Percentiles rank a stretch among this genome's conserved stretches.
Conservation (phyloP, 306 rosid genomes). For the Herpetospermum pedunculosum region DNA sequence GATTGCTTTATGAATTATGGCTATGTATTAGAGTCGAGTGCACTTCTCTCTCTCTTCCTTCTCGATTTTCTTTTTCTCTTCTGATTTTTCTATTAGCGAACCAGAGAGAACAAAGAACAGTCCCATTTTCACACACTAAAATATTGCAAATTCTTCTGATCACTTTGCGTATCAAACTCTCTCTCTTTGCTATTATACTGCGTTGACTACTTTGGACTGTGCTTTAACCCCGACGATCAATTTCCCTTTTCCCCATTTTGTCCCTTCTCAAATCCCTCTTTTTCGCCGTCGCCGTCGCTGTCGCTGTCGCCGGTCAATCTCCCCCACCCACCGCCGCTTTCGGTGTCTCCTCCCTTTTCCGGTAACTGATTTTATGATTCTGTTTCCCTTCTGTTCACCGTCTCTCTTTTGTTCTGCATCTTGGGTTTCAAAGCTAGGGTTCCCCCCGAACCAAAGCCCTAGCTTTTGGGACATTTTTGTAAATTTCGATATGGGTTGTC, state of each 20-base stretch:
- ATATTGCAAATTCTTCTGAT: background rate
- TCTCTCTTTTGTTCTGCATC: background rate
- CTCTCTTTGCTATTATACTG: slow-evolving; percentile 1
- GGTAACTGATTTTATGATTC: background rate
- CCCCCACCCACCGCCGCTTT: background rate
- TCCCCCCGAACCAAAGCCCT: background rate
- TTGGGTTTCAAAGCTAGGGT: background rate
- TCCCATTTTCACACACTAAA: slow-evolving; percentile 6
- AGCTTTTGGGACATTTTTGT: background rate
- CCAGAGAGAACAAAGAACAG: background rate
- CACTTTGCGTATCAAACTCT: slow-evolving; percentile 7
- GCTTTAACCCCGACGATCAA: background rate
- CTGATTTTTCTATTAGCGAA: background rate
- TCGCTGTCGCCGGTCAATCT: background rate
- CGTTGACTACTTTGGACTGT: slow-evolving; percentile 12
- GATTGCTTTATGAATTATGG: too few relatives aligned
- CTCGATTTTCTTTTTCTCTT: too few relatives aligned
- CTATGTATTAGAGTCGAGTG: too few relatives aligned
- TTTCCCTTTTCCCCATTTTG: background rate
- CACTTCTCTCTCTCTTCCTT: too few relatives aligned
- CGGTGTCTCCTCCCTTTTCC: background rate
- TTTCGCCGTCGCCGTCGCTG: background rate
- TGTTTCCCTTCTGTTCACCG: background rate
- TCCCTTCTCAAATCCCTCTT: background rate
- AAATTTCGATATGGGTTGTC: background rate